Evolutionary conservation across 2,329 filamentous ascomycete species (phyloP).

Genomic region (Alternaria hordeiaustralica): DNA sequence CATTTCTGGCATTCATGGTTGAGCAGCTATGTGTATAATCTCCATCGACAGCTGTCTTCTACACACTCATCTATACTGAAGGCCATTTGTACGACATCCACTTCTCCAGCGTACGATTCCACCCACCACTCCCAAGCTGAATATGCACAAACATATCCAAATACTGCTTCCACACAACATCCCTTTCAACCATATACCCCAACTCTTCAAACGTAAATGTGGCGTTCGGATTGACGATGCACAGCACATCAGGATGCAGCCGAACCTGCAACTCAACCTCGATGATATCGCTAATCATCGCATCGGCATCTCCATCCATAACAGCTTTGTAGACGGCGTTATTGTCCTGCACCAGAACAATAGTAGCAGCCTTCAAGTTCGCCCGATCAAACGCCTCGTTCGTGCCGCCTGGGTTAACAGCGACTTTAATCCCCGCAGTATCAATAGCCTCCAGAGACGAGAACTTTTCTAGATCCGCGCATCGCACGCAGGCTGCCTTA

Average conservation of each 20-base stretch:
- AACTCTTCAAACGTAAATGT: conserved; percentile 21
- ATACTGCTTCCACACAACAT: conserved; percentile 21
- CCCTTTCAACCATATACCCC: conserved; percentile 15
- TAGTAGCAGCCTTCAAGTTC: conserved; percentile 12
- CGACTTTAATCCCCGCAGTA: conserved; percentile 14
- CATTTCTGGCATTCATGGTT: fast-evolving
- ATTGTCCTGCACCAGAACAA: conserved; percentile 17
- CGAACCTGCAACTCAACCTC: conserved; percentile 20
- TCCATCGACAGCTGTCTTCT: background rate
- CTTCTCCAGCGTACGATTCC: conserved; percentile 20
- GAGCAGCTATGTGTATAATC: fast-evolving
- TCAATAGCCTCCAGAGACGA: conserved; percentile 18
- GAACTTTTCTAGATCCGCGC: conserved; percentile 7
- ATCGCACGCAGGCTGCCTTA: conserved; percentile 19
- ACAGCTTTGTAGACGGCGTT: conserved; percentile 20
- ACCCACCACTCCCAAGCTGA: conserved; percentile 13
- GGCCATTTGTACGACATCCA: conserved; percentile 25
- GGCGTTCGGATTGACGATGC: conserved; percentile 11
- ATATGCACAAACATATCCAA: conserved; percentile 16
- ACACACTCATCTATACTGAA: conserved; percentile 5
- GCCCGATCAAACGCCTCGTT: conserved; percentile 22
- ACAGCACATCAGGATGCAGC: conserved; percentile 13
- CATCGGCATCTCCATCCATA: conserved; percentile 18
- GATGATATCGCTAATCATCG: conserved; percentile 20
- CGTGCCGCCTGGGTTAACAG: conserved; percentile 17